These are phyloP conservation scores for Eucalyptus curtisii DNA, from an alignment of 345 rosid genomes.

Conservation along the genomic window DNA sequence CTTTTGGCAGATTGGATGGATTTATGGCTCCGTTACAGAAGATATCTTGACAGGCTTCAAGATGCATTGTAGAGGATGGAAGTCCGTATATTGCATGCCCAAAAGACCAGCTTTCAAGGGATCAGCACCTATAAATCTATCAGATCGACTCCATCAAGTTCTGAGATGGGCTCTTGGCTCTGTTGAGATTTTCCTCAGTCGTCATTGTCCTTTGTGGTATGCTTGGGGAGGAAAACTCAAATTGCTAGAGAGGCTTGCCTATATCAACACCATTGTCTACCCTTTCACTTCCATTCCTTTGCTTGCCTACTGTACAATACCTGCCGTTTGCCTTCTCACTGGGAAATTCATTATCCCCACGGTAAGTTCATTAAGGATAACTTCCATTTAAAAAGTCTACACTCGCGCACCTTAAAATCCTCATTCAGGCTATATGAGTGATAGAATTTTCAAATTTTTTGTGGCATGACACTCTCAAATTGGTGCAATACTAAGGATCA, in stretches of 20 bases:
- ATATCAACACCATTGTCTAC: conserved; percentile 83
- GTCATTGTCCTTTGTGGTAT: conserved; percentile 93
- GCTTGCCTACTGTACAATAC: conserved; percentile 85
- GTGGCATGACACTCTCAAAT: background rate
- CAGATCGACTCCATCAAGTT: conserved; percentile 89
- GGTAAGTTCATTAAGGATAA: conserved; percentile 18
- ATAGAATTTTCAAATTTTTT: background rate
- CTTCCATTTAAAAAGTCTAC: background rate
- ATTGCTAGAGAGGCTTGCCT: conserved; percentile 86
- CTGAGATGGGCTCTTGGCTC: conserved; percentile 97
- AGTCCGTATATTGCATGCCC: conserved; percentile 78
- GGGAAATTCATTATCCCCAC: conserved; percentile 94
- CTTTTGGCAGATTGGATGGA: conserved; percentile 79
- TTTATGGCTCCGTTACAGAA: conserved; percentile 87
- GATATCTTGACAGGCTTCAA: conserved; percentile 87
- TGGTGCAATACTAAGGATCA: background rate
- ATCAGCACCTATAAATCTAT: conserved; percentile 91
- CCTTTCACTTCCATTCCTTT: conserved; percentile 95
- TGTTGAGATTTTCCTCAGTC: conserved; percentile 90
- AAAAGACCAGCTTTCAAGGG: conserved; percentile 85
- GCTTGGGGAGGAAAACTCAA: conserved; percentile 92
- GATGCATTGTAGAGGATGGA: conserved; percentile 99
- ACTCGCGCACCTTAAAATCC: background rate
- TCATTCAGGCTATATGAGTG: background rate
- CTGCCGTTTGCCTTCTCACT: conserved; percentile 92